A percentile compares a stretch with the other conserved stretches of the same genome.
These are phyloP conservation scores for Protomyces pachydermus DNA, from an alignment of 1,139 yeast genomes.

Conservation along the genomic window DNA sequence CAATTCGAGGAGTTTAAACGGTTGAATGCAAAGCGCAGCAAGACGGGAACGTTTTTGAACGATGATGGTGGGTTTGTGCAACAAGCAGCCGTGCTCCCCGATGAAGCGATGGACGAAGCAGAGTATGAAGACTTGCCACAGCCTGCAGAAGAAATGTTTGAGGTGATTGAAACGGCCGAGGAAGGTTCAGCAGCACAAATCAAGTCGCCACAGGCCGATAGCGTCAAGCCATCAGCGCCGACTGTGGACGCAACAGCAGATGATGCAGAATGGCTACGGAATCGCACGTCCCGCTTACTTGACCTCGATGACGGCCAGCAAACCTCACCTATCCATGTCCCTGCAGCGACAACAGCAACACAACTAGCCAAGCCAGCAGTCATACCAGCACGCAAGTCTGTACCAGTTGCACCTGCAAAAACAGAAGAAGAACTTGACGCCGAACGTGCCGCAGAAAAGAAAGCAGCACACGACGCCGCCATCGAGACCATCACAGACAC, in stretches of 20 bases:
- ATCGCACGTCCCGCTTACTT: constrained; percentile 18
- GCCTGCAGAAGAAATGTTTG: constrained; percentile 33
- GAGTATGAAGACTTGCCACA: constrained; percentile 35
- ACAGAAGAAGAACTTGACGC: constrained; percentile 31
- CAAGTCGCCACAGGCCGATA: not conserved
- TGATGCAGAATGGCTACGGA: constrained; percentile 28
- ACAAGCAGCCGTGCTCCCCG: constrained; percentile 29
- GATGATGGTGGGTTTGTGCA: constrained; percentile 45
- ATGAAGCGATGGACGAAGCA: constrained; percentile 34
- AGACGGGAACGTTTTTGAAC: constrained; percentile 68
- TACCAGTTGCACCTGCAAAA: not conserved
- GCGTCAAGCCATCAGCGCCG: not conserved
- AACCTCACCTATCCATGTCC: constrained; percentile 21
- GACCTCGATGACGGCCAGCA: constrained; percentile 34
- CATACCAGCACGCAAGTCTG: not conserved
- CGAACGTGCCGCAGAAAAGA: constrained; percentile 33
- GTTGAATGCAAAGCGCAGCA: constrained; percentile 70
- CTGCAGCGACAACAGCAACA: not conserved
- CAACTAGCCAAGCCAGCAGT: not conserved
- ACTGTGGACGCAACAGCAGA: constrained; percentile 11
- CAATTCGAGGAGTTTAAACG: constrained; percentile 74
- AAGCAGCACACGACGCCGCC: constrained; percentile 32
- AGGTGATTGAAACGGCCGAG: constrained; percentile 28
- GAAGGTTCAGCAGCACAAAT: not conserved
- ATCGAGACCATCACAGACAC: constrained; percentile 56